Conservation (phyloP, 1,284 basidiomycete species). For the Ustilago sp. region DNA sequence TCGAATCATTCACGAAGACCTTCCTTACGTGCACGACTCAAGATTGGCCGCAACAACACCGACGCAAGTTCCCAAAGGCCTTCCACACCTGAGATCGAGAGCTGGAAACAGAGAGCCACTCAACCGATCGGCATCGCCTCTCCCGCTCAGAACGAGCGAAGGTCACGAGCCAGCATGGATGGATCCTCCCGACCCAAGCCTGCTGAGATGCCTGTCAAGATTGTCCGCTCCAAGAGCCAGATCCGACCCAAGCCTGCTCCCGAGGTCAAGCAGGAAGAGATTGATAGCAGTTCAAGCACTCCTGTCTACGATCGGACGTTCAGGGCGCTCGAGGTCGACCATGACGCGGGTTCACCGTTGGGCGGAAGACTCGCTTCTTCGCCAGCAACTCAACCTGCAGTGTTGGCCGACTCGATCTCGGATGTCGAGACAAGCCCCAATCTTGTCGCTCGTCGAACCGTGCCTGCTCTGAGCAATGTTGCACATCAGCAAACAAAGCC, state of each 20-base stretch:
- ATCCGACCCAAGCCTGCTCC: constrained; percentile 41
- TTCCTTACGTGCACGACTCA: constrained; percentile 26
- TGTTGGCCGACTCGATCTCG: background rate
- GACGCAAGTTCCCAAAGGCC: constrained; percentile 23
- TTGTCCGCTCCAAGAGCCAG: constrained; percentile 30
- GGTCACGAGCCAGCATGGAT: constrained; percentile 29
- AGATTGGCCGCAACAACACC: constrained; percentile 9
- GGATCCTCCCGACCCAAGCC: constrained; percentile 9
- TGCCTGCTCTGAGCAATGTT: background rate
- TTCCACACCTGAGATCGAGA: constrained; percentile 52
- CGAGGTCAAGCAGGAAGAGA: constrained; percentile 42
- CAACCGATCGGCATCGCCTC: constrained; percentile 3
- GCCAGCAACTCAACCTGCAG: background rate
- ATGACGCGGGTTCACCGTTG: constrained; percentile 5
- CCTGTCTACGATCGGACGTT: constrained; percentile 25
- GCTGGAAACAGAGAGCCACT: constrained; percentile 35
- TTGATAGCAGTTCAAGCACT: constrained; percentile 42
- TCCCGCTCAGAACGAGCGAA: background rate
- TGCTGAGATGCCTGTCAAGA: constrained; percentile 31
- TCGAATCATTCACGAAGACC: constrained; percentile 25
- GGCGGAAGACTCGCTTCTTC: constrained; percentile 33
- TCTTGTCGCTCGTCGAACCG: background rate
- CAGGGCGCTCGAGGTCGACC: constrained; percentile 26
- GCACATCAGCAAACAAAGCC: background rate
- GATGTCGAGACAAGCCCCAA: background rate